Conservation (phyloP, 2,329 filamentous ascomycete genomes). For the Coniosporium tulheliwenetii region DNA sequence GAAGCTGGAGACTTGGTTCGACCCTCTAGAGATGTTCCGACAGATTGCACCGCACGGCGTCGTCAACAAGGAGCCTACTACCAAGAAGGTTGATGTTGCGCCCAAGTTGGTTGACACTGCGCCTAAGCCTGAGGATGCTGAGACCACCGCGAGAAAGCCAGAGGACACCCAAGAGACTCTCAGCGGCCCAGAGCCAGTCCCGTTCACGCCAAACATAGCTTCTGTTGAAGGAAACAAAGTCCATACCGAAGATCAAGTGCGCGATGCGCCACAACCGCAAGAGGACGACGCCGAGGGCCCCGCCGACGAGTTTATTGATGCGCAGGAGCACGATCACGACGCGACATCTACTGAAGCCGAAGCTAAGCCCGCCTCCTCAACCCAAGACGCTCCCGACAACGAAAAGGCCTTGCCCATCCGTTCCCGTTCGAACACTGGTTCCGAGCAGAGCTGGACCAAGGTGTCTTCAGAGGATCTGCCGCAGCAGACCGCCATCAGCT, state of each 20-base stretch:
- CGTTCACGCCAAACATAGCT: too few relatives aligned
- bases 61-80: constrained; percentile 27
- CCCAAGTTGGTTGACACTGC: neutral
- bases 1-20: constrained; percentile 48
- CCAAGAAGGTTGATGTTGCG: constrained; percentile 14
- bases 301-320: neutral
- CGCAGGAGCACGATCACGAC: neutral
- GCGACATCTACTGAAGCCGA: neutral
- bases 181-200: too few relatives aligned
- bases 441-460: too few relatives aligned
- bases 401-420: too few relatives aligned
- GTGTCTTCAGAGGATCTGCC: neutral
- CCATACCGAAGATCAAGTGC: too few relatives aligned
- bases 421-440: too few relatives aligned
- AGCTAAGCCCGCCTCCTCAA: neutral
- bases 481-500: neutral
- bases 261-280: too few relatives aligned
- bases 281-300: neutral
- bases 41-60: constrained; percentile 41
- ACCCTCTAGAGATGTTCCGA: constrained; percentile 50
- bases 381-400: neutral
- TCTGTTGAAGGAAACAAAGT: too few relatives aligned
- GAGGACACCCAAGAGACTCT: too few relatives aligned
- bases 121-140: neutral
- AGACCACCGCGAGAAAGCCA: neutral